Evolutionary conservation across 192 early-diverging fungal species (phyloP).

Genomic region (Gorgonomyces haynaldii): DNA sequence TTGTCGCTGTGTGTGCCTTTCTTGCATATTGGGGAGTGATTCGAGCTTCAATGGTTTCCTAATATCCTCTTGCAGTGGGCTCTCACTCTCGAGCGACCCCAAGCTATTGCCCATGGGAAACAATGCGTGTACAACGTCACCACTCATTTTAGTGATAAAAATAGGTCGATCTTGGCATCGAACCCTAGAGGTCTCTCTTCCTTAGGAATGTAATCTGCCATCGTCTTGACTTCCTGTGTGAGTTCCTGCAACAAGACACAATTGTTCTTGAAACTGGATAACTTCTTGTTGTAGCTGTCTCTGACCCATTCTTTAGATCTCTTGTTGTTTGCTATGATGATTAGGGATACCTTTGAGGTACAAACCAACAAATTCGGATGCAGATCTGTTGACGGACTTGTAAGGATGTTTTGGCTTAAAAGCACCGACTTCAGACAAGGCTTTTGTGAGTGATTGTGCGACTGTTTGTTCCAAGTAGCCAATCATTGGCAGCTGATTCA

Average conservation of each 20-base stretch:
- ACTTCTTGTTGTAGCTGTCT: constrained; percentile 16
- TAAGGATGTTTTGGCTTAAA: constrained; percentile 40
- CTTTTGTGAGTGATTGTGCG: constrained; percentile 22
- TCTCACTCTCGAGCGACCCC: too few species aligned
- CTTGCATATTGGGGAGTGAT: too few species aligned
- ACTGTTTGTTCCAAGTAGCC: constrained; percentile 46
- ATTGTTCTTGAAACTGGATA: constrained; percentile 20
- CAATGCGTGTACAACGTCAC: too few species aligned
- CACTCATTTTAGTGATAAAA: too few species aligned
- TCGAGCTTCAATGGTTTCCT: too few species aligned
- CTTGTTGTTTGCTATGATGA: constrained; percentile 33
- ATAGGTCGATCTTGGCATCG: too few species aligned
- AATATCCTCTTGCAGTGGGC: too few species aligned
- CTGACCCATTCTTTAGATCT: constrained; percentile 29
- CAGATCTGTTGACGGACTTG: constrained; percentile 23
- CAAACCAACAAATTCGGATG: constrained; percentile 34
- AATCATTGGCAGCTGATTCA: constrained; percentile 31
- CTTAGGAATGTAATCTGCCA: not conserved
- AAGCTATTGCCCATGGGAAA: too few species aligned
- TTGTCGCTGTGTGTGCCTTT: too few species aligned
- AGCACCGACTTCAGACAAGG: constrained; percentile 26
- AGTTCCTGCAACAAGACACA: constrained; percentile 23
- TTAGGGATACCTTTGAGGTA: constrained; percentile 34
- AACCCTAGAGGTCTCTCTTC: too few species aligned
- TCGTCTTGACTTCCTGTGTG: not conserved